Conservation (phyloP, 345 rosid genomes). For the Mercurialis annua region DNA sequence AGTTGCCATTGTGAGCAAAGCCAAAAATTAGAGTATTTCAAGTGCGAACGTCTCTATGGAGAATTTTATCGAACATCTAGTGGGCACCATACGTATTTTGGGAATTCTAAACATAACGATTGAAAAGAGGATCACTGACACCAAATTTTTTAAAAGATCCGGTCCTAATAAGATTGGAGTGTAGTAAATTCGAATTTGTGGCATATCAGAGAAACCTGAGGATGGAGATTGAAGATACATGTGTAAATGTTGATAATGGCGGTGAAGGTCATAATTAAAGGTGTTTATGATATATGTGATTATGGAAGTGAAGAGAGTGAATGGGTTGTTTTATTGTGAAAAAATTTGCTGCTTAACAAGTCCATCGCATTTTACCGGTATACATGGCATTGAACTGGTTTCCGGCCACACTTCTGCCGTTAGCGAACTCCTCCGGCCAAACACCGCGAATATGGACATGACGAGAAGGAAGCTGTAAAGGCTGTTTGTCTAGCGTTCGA, state of each 20-base stretch:
- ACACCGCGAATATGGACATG: too few species aligned
- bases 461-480: too few species aligned
- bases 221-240: conserved; percentile 4
- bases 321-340: not conserved
- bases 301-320: not conserved
- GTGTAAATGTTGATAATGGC: not conserved
- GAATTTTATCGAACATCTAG: conserved; percentile 24
- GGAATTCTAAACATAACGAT: not conserved
- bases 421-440: too few species aligned
- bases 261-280: not conserved
- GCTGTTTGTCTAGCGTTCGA: too few species aligned
- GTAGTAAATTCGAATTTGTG: not conserved
- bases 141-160: conserved; percentile 6
- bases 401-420: too few species aligned
- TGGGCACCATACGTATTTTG: conserved; percentile 4
- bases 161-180: conserved; percentile 14
- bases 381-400: not conserved
- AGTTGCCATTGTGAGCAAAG: conserved; percentile 29
- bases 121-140: conserved; percentile 11
- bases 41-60: conserved; percentile 24
- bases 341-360: not conserved
- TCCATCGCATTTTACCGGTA: not conserved
- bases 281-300: too few species aligned
- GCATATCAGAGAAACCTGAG: not conserved
- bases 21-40: conserved; percentile 47